These are phyloP conservation scores for Geosmithia putterillii DNA, from an alignment of 2,329 filamentous ascomycete species.

Conservation along the genomic window DNA sequence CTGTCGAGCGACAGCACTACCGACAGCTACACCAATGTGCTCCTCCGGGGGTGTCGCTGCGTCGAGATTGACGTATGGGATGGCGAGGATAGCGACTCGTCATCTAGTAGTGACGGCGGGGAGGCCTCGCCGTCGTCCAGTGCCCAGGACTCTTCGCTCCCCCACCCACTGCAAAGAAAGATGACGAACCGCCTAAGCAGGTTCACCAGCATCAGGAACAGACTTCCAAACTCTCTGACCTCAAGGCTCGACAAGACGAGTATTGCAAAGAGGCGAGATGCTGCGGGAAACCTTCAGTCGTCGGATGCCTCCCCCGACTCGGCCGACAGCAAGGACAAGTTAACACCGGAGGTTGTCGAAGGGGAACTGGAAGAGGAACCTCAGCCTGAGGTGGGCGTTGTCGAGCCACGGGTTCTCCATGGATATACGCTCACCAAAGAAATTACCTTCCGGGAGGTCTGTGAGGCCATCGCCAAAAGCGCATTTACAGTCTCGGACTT, in stretches of 20 bases:
- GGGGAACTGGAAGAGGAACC: neutral
- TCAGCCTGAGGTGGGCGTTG: slow-evolving; percentile 15
- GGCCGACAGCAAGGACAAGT: neutral
- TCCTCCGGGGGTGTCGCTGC: slow-evolving; percentile 77
- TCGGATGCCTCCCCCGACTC: slow-evolving; percentile 3
- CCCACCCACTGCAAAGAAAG: slow-evolving; percentile 39
- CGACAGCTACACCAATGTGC: slow-evolving; percentile 73
- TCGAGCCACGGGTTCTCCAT: slow-evolving; percentile 71
- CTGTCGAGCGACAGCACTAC: slow-evolving; percentile 78
- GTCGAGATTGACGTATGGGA: slow-evolving; percentile 96
- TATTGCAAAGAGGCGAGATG: slow-evolving; percentile 28
- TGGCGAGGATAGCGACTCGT: slow-evolving; percentile 59
- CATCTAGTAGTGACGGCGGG: slow-evolving; percentile 39
- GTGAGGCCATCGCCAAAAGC: slow-evolving; percentile 63
- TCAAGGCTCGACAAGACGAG: slow-evolving; percentile 35
- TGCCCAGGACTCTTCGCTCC: slow-evolving; percentile 10
- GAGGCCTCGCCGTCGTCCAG: slow-evolving; percentile 31
- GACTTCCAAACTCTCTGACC: slow-evolving; percentile 29
- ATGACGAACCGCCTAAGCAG: slow-evolving; percentile 21
- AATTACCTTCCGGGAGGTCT: slow-evolving; percentile 77
- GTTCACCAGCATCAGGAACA: slow-evolving; percentile 35
- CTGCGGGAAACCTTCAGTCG: slow-evolving; percentile 9
- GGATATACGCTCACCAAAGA: slow-evolving; percentile 87
- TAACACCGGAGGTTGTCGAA: neutral
- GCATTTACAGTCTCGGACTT: slow-evolving; percentile 66